Evolutionary conservation across 768 basidiomycete genomes (phyloP), one percentile per base, ranked within the genome.

Genomic region (Cubamyces sp.): DNA sequence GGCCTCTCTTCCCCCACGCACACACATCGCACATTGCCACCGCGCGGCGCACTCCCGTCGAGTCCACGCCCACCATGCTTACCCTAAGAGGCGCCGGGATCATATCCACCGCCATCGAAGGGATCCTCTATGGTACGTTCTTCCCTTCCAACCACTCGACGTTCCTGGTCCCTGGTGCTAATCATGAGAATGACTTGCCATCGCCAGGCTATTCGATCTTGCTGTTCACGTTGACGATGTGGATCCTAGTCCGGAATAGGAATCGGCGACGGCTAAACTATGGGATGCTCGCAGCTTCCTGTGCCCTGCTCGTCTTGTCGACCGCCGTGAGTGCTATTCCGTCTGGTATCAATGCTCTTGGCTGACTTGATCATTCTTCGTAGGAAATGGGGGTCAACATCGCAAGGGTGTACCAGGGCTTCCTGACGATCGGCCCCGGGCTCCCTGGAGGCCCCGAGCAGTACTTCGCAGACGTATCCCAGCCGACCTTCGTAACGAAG

Each of bases 221-320:
- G 39, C 37, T 54, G 37, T 54, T 39, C 40, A 42, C 53, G 8
- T 26, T 41, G 19, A 54, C 53, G 37, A 54, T 54, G 53, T 54
- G 41, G 37, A 54, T 54, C 12, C 53, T 54, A 15, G 53, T 54
- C n/a, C 34, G 23, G 34, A 42, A 54, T 25, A n/a, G 37, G 19
- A 16, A 26, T 21, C 34, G 53, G 11, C 53, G 53, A 18, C 15
- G 53, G 16, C 7, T 54, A 5, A 54, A 26, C 53, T 42, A 54
- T 25, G 53, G 40, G 5, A 54, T 54, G 53, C n/a, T 54, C n/a
- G 39, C 15, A 18, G 53, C 40, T 21, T 54, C 53, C 37, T 39
- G 37, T 19, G 41, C 39, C 40, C 18, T 54, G 53, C 37, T 54
- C 37, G 8, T 54, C 25, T 25, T 54, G 40, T 26, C 53, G 5